Evolutionary conservation across 495 filamentous ascomycete genomes (phyloP), one percentile per base, ranked within the genome.

Genomic region (Neurospora sp.): DNA sequence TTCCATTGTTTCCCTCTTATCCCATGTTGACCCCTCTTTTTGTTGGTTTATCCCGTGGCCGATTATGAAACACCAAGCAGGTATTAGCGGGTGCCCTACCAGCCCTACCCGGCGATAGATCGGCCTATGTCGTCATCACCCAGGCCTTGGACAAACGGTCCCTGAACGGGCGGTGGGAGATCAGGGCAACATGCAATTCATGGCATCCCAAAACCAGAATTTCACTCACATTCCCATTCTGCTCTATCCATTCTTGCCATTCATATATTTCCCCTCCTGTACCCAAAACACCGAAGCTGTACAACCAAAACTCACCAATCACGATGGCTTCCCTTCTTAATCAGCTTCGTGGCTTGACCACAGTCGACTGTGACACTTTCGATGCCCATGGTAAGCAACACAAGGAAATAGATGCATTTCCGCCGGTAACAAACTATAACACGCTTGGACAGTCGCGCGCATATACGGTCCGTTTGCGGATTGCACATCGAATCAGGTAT

Each of bases 401-500:
- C 38, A 71, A n/a, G 11, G 38, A 10, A 11, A 53, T 5, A 22
- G n/a, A 20, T n/a, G 10, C n/a, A 39, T 20, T 12, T 16, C 18
- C 22, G 40, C 61, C 3, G 18, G 61, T 41, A 27, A 16, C 37
- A 74, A 18, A n/a, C 71, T 74, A 20, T 76, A 20, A 78, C 69
- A 16, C 53, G 5, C 3, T n/a, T 10, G 1, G 14, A 48, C 70
- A 88, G 88, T 90, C 7, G 85, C 87, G n/a, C 83, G 81, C 74
- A 77, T 83, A 18, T 77, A 89, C 0, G 89, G 88, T 14, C 88
- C 87, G 0, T 91, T 91, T 74, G 82, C 84, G 22, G 88, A 91
- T 73, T 90, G 87, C 75, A 91, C 89, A n/a, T 90, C 89, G 3
- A 91, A 91, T 72, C 89, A 90, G 80, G 88, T 89, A 78, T 69